These are phyloP conservation scores for Paramyrothecium roridum DNA, from an alignment of 2,329 filamentous ascomycete species.

Conservation along the genomic window DNA sequence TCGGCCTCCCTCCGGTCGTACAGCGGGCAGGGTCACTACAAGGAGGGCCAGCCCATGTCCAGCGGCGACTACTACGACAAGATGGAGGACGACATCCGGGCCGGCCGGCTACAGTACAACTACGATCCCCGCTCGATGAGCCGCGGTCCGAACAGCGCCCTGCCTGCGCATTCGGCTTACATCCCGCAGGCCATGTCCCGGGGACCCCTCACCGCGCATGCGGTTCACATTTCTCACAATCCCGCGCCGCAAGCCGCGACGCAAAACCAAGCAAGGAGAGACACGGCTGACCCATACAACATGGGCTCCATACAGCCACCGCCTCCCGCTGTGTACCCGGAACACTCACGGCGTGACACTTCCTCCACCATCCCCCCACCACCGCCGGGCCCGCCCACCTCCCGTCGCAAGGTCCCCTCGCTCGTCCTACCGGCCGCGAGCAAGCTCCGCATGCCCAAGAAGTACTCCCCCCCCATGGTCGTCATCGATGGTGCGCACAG, in stretches of 20 bases:
- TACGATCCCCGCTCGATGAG: conserved; percentile 19
- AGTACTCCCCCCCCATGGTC: conserved; percentile 35
- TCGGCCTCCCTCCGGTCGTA: conserved; percentile 15
- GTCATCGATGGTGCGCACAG: conserved; percentile 17
- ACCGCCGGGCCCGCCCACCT: conserved; percentile 19
- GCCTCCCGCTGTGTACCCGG: background rate
- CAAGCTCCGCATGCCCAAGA: conserved; percentile 36
- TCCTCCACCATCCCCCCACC: conserved; percentile 16
- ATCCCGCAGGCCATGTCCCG: conserved; percentile 30
- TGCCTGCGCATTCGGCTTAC: conserved; percentile 49
- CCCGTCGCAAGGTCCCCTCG: conserved; percentile 24
- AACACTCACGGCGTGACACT: background rate
- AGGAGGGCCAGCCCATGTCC: conserved; percentile 18
- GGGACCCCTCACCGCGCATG: conserved; percentile 1
- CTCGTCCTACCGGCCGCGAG: conserved; percentile 34
- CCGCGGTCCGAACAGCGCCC: conserved; percentile 21
- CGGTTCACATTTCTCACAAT: conserved; percentile 1
- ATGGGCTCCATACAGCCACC: conserved; percentile 7
- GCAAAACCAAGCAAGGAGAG: conserved; percentile 3
- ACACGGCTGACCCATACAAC: conserved; percentile 1
- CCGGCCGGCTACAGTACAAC: conserved; percentile 18
- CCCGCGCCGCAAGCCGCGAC: conserved; percentile 6
- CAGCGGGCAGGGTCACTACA: conserved; percentile 14
- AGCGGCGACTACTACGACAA: conserved; percentile 38
- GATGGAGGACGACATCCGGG: conserved; percentile 24